Conservation (phyloP, 352 stramenopile species). For the Phytopythium montanum region DNA sequence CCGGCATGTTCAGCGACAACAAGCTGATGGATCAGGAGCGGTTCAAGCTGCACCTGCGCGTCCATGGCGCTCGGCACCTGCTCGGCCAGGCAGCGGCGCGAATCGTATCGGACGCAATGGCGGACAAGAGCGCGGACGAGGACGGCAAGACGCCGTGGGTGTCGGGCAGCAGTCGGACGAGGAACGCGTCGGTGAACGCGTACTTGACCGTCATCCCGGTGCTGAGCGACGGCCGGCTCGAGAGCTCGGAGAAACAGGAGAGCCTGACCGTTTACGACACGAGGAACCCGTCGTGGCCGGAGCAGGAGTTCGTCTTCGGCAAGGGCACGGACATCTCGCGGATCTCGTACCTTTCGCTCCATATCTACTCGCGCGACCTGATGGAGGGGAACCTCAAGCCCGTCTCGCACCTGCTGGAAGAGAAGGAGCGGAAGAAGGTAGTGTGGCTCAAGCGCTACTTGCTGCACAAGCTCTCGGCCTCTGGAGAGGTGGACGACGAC, state of each 20-base stretch:
- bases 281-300: conserved; percentile 50
- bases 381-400: conserved; percentile 23
- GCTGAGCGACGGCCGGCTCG: conserved; percentile 30
- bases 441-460: conserved; percentile 41
- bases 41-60: conserved; percentile 42
- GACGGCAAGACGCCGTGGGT: not conserved
- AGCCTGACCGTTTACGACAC: conserved; percentile 68
- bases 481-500: conserved; percentile 45
- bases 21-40: conserved; percentile 20
- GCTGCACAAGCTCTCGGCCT: conserved; percentile 48
- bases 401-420: conserved; percentile 30
- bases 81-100: conserved; percentile 14
- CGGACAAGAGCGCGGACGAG: not conserved
- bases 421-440: conserved; percentile 24
- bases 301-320: conserved; percentile 65
- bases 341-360: conserved; percentile 63
- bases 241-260: conserved; percentile 43
- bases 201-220: conserved; percentile 74
- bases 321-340: conserved; percentile 39
- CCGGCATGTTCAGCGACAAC: conserved; percentile 50
- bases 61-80: conserved; percentile 39
- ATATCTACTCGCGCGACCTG: conserved; percentile 63
- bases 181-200: conserved; percentile 29
- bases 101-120: conserved; percentile 4
- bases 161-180: conserved; percentile 9